Evolutionary conservation across 768 basidiomycete genomes (phyloP).

Genomic region (Austroboletus eburneus): DNA sequence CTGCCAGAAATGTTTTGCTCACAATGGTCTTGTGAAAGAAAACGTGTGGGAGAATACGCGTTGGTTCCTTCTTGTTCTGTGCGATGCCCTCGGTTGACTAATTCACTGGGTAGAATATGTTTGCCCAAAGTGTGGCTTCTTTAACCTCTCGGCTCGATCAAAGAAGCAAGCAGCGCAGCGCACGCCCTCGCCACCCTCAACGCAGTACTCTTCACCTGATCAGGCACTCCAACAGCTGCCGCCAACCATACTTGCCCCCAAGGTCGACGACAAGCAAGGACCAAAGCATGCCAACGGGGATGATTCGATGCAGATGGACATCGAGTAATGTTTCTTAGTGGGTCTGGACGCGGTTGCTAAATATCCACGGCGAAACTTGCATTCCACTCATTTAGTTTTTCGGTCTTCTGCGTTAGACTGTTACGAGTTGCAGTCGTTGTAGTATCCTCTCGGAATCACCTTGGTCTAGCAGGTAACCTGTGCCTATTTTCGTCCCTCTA

Average conservation of each 20-base stretch:
- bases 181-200: conserved; percentile 26
- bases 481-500: no score
- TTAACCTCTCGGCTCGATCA: conserved; percentile 53
- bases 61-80: conserved; percentile 39
- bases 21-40: conserved; percentile 86
- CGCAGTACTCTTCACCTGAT: conserved; percentile 7
- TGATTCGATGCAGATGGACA: conserved; percentile 9
- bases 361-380: background rate
- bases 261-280: conserved; percentile 2
- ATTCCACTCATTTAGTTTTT: conserved; percentile 7
- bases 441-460: no score
- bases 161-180: conserved; percentile 26
- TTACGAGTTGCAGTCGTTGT: conserved; percentile 2
- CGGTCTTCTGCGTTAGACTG: background rate
- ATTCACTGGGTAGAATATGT: conserved; percentile 57
- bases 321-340: conserved; percentile 7
- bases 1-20: conserved; percentile 81
- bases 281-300: background rate
- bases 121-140: conserved; percentile 82
- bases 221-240: conserved; percentile 6
- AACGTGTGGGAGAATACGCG: conserved; percentile 77
- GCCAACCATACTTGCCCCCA: background rate
- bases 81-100: background rate
- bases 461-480: no score
- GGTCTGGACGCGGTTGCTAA: background rate